These are phyloP conservation scores for Ophiostoma sp. DNA, from an alignment of 2,329 filamentous ascomycete genomes.

Conservation along the genomic window DNA sequence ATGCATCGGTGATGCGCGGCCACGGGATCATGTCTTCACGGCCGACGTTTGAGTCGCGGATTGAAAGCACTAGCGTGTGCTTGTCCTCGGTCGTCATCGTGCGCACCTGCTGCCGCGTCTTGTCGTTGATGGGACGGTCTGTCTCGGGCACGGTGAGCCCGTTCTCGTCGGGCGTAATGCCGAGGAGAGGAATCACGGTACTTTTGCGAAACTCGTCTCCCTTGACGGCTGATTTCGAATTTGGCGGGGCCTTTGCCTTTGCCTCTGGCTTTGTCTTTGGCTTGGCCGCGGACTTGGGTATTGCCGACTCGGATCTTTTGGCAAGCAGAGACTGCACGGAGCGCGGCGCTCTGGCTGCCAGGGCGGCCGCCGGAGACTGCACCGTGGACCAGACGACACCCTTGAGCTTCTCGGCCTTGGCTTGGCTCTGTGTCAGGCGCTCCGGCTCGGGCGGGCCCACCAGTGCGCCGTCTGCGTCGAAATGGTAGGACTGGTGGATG, in stretches of 20 bases:
- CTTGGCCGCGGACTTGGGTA: not conserved
- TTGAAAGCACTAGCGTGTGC: constrained; percentile 40
- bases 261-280: not conserved
- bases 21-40: constrained; percentile 47
- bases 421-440: constrained; percentile 18
- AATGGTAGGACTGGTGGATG: constrained; percentile 25
- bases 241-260: constrained; percentile 5
- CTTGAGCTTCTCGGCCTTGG: constrained; percentile 18
- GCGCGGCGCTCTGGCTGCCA: not conserved
- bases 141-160: constrained; percentile 33
- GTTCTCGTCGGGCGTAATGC: constrained; percentile 28
- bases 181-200: constrained; percentile 17
- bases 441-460: constrained; percentile 20
- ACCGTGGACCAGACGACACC: constrained; percentile 1
- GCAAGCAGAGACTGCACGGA: not conserved
- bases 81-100: constrained; percentile 43
- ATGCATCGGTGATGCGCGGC: constrained; percentile 34
- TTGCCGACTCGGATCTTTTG: not conserved
- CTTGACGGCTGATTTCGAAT: not conserved
- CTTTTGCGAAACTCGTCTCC: not conserved
- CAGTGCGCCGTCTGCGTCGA: constrained; percentile 21
- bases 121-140: constrained; percentile 36
- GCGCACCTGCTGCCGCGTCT: constrained; percentile 39
- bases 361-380: not conserved
- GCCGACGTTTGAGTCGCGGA: constrained; percentile 38